These are phyloP conservation scores for Lagenidium giganteum DNA, from an alignment of 352 stramenopile genomes.

Conservation along the genomic window DNA sequence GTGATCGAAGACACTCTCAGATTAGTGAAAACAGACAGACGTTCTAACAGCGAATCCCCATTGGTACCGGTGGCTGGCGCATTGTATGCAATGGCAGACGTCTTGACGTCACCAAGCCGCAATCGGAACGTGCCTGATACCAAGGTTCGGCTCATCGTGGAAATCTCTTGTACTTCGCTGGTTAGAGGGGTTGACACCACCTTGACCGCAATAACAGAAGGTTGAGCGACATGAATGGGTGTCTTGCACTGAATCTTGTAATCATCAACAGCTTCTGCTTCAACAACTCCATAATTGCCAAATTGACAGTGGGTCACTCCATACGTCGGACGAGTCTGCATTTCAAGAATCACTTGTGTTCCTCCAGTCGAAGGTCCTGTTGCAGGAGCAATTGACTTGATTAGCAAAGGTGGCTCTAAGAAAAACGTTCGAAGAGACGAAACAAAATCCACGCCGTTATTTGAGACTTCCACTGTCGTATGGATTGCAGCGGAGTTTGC, in stretches of 20 bases:
- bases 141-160: constrained; percentile 2
- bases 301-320: constrained; percentile 31
- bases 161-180: constrained; percentile 22
- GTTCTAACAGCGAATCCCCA: constrained; percentile 22
- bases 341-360: constrained; percentile 17
- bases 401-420: constrained; percentile 15
- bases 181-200: constrained; percentile 9
- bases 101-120: neutral
- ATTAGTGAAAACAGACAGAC: constrained; percentile 17
- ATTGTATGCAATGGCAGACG: constrained; percentile 24
- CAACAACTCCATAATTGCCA: constrained; percentile 8
- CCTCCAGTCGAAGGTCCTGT: constrained; percentile 20
- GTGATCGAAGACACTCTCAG: constrained; percentile 18
- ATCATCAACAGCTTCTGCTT: neutral
- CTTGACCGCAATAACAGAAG: constrained; percentile 14
- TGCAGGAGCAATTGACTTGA: constrained; percentile 13
- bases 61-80: constrained; percentile 12
- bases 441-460: constrained; percentile 47
- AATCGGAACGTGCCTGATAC: constrained; percentile 25
- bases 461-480: constrained; percentile 27
- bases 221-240: constrained; percentile 14
- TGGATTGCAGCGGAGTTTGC: no score
- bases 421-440: constrained; percentile 15
- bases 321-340: neutral
- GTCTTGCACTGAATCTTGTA: constrained; percentile 17